Evolutionary conservation across 176 grass and related monocot genomes (phyloP).

Genomic region (Oryza meyeriana): DNA sequence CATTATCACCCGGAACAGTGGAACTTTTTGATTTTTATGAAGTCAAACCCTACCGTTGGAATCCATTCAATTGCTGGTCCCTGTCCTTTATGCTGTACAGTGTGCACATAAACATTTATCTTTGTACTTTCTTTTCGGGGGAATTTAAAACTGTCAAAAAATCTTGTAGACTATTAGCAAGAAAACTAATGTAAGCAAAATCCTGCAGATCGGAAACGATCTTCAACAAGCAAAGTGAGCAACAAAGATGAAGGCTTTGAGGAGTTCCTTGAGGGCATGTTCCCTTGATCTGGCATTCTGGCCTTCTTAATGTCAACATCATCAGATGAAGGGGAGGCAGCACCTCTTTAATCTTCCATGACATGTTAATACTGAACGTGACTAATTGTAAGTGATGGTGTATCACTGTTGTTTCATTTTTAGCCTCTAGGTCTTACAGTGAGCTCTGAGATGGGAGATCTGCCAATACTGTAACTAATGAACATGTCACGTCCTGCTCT

Average conservation of each 20-base stretch:
- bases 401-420: not conserved
- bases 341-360: not conserved
- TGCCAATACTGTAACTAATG: not conserved
- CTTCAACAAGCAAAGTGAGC: not conserved
- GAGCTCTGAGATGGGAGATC: not conserved
- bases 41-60: not conserved
- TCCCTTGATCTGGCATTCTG: conserved; percentile 59
- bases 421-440: not conserved
- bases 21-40: conserved; percentile 7
- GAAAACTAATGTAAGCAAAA: not conserved
- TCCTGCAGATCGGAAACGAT: conserved; percentile 38
- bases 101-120: not conserved
- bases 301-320: not conserved
- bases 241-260: conserved; percentile 61
- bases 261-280: conserved; percentile 81
- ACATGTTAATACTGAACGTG: not conserved
- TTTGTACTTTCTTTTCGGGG: not conserved
- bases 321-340: not conserved
- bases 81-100: not conserved
- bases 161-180: not conserved
- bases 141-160: not conserved
- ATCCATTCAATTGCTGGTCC: not conserved
- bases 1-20: not conserved
- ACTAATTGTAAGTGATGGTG: not conserved
- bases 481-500: not conserved